Evolutionary conservation across 192 early-diverging fungal genomes (phyloP).

Genomic region (Phycomyces nitens): DNA sequence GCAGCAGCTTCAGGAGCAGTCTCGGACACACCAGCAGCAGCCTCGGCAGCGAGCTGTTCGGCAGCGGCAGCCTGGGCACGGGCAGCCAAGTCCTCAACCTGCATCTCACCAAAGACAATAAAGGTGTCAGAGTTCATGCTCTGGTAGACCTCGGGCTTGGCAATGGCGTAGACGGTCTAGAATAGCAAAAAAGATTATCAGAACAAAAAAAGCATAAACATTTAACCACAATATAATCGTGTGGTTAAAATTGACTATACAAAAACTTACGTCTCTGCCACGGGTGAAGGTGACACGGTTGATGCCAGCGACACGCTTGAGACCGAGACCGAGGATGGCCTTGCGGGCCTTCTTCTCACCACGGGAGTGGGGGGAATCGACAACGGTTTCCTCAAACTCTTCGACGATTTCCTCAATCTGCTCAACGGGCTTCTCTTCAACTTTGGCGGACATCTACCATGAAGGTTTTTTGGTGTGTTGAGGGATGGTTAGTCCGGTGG

Average conservation of each 20-base stretch:
- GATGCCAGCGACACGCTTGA: constrained; percentile 83
- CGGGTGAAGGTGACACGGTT: constrained; percentile 87
- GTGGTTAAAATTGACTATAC: not conserved
- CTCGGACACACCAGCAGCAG: constrained; percentile 40
- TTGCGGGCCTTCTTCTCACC: constrained; percentile 97
- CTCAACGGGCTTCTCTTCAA: constrained; percentile 32
- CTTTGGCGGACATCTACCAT: constrained; percentile 27
- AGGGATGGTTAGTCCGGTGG: too few species aligned
- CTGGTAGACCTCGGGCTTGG: constrained; percentile 92
- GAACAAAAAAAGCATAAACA: too few species aligned
- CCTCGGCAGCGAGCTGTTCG: constrained; percentile 57
- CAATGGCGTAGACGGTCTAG: constrained; percentile 79
- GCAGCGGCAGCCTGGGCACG: constrained; percentile 70
- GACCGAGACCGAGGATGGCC: constrained; percentile 88
- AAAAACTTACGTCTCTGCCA: constrained; percentile 62
- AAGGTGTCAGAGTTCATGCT: constrained; percentile 84
- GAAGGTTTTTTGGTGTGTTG: not conserved
- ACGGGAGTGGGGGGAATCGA: constrained; percentile 59
- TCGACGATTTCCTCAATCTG: constrained; percentile 24
- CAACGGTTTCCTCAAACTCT: constrained; percentile 33
- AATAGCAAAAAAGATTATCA: constrained; percentile 20
- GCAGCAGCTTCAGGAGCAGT: constrained; percentile 45
- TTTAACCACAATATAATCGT: too few species aligned
- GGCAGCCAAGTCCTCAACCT: constrained; percentile 78
- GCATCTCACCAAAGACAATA: constrained; percentile 95